Evolutionary conservation across 441 rosid genomes (phyloP).

Genomic region (Bruguiera hainesii): DNA sequence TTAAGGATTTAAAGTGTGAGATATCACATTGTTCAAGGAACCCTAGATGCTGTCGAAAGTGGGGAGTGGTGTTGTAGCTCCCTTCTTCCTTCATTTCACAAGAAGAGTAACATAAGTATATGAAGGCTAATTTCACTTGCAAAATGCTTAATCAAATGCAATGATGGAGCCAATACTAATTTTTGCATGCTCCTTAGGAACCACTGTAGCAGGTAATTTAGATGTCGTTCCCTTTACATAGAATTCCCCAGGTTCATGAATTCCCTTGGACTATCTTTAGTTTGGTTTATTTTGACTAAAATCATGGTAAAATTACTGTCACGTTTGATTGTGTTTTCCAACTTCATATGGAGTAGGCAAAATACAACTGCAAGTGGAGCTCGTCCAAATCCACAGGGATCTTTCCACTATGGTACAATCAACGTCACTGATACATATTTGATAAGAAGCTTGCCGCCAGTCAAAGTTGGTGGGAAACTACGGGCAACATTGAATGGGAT

Average conservation of each 20-base stretch:
- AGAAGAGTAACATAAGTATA: too few species aligned
- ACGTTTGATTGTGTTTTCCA: conserved; percentile 6
- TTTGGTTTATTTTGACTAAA: neutral
- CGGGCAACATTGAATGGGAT: conserved; percentile 77
- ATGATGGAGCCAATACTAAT: too few species aligned
- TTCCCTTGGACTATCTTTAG: too few species aligned
- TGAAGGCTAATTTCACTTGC: too few species aligned
- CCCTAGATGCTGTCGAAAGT: too few species aligned
- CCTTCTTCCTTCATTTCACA: too few species aligned
- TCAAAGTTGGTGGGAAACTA: conserved; percentile 50
- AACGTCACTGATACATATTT: conserved; percentile 69
- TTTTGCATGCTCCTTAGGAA: neutral
- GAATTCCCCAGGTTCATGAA: too few species aligned
- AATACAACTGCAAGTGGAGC: conserved; percentile 90
- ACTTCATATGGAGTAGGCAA: conserved; percentile 46
- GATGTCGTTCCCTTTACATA: neutral
- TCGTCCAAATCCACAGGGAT: conserved; percentile 96
- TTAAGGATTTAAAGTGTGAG: too few species aligned
- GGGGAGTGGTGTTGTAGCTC: too few species aligned
- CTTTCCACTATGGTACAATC: conserved; percentile 83
- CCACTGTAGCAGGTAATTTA: neutral
- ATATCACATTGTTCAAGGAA: too few species aligned
- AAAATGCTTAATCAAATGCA: too few species aligned
- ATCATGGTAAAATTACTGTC: neutral
- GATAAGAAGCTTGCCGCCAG: conserved; percentile 67